Percentiles rank a stretch among this genome's conserved stretches.
These are phyloP conservation scores for Collybiopsis confluens DNA, from an alignment of 768 basidiomycete genomes.

Conservation along the genomic window DNA sequence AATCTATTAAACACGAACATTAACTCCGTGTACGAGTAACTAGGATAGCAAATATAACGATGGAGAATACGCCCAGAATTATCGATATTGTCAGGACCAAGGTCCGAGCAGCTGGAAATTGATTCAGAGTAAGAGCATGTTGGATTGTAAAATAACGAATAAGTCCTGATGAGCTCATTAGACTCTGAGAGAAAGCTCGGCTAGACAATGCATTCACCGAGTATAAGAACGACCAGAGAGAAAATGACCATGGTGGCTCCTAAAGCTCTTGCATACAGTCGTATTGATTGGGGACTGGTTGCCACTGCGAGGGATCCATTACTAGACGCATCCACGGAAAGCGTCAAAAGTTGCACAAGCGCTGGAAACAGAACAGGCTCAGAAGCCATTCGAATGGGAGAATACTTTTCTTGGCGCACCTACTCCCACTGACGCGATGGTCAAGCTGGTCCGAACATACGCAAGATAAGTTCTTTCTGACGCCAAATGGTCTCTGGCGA, in stretches of 20 bases:
- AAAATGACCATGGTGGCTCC: not conserved
- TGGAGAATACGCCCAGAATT: not conserved
- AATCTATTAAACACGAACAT: too few species aligned
- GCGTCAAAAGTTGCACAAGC: constrained; percentile 2
- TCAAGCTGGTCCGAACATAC: constrained; percentile 61
- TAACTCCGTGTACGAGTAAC: constrained; percentile 25
- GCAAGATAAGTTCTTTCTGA: constrained; percentile 62
- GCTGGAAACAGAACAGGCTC: not conserved
- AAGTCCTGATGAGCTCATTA: constrained; percentile 10
- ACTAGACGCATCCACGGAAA: not conserved
- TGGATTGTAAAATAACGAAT: constrained; percentile 25
- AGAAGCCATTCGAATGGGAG: not conserved
- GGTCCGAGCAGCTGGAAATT: constrained; percentile 26
- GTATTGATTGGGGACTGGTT: not conserved
- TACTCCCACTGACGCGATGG: constrained; percentile 54
- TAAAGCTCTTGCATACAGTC: not conserved
- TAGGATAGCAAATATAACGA: constrained; percentile 11
- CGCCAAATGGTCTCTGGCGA: constrained; percentile 62
- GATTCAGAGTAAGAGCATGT: constrained; percentile 29
- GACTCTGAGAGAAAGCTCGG: not conserved
- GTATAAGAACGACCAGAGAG: not conserved
- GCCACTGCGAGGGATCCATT: not conserved
- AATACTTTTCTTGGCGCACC: constrained; percentile 33
- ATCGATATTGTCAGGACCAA: not conserved
- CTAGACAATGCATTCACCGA: not conserved